Base-by-base conservation (phyloP, 2,329 filamentous ascomycete genomes). In the Periconia sp. region DNA sequence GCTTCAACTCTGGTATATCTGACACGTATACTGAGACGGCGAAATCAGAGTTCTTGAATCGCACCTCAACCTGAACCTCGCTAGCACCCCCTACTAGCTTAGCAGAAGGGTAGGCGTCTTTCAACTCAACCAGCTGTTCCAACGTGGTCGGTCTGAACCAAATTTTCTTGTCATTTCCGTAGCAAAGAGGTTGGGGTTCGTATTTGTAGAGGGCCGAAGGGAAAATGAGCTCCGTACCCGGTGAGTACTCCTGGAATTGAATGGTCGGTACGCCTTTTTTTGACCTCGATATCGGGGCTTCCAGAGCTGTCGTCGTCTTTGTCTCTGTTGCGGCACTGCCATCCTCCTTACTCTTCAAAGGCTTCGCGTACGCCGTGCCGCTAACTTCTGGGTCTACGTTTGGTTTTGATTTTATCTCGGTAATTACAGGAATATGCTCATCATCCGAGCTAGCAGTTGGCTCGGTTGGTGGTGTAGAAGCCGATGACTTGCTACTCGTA, bases 31-130 rank as follows among this genome's bases (percentile, higher is more conserved):
- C 88, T 0, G 91, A 96, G 1, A 90, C 84, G 1, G 88, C 85
- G 63, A 96, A 97, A 56, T 90, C 83, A 70, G 95, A 82, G 2
- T 88, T 89, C 73, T 97, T 97, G 81, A 97, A 97, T 67, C 95
- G 95, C 70, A 95, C 88, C 69, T 97, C 92, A 41, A 97, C 96
- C 70, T 97, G 92, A 0, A 92, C 96, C 70, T 97, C 92, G 10
- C 90, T 95, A 63, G 91, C 95, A 48, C 92, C 92, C 31, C 91
- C 92, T 38, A 97, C 94, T 44, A 97, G 84, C 71, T 97, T 97
- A 5, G 92, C 90, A n/a, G 85, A 84, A 0, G 92, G 92, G 51
- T 89, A 86, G 0, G 83, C 84, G 56, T 80, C 83, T 75, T 96
- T 97, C 70, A 97, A 91, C 63, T 95, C 85, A 11, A 96, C 77